Conservation (phyloP, 140 eudicot species). For the Artemisia princeps region DNA sequence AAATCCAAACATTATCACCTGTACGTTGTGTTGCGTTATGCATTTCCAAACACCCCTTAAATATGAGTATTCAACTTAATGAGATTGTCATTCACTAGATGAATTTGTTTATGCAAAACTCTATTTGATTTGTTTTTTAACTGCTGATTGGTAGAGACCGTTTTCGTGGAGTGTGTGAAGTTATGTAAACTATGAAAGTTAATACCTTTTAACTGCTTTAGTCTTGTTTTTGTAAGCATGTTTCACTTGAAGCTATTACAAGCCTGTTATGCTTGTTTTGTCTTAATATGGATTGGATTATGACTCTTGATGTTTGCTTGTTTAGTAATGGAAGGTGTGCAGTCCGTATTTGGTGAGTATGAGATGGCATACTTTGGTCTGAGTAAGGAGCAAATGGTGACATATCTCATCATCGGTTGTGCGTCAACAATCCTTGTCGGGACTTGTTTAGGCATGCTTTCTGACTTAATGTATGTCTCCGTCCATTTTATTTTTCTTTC, state of each 20-base stretch:
- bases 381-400: slow-evolving; percentile 51
- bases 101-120: too few species aligned
- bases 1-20: too few species aligned
- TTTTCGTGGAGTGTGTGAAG: background rate
- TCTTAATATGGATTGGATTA: background rate
- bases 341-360: slow-evolving; percentile 72
- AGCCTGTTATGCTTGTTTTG: background rate
- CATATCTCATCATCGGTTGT: slow-evolving; percentile 38
- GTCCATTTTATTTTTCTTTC: background rate
- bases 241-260: too few species aligned
- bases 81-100: too few species aligned
- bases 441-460: slow-evolving; percentile 57
- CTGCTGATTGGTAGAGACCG: too few species aligned
- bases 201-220: too few species aligned
- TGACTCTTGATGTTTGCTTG: slow-evolving; percentile 3
- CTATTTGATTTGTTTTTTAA: too few species aligned
- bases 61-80: too few species aligned
- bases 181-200: background rate
- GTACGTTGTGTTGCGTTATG: too few species aligned
- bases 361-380: slow-evolving; percentile 58
- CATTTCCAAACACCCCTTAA: too few species aligned
- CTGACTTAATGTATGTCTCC: slow-evolving; percentile 64
- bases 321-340: slow-evolving; percentile 71
- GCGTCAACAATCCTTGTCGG: slow-evolving; percentile 50
- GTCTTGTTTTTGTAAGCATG: too few species aligned